Evolutionary conservation across 352 stramenopile species (phyloP).

Genomic region (Phytopythium montanum): DNA sequence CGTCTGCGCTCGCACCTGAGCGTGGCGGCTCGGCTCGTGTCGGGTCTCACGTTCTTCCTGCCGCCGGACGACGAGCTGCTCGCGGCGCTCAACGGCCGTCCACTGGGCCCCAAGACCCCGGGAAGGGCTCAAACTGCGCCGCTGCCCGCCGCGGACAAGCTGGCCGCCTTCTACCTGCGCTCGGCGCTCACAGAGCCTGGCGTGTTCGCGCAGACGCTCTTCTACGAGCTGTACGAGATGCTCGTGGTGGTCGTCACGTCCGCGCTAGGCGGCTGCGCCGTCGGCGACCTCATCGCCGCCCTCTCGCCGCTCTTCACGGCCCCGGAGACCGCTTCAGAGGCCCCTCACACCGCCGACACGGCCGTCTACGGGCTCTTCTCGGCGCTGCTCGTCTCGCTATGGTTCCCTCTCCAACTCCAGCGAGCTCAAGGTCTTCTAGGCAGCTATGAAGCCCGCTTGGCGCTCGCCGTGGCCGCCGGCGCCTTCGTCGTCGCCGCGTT

Average conservation of each 20-base stretch:
- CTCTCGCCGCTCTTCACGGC: slow-evolving; percentile 17
- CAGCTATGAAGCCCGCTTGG: slow-evolving; percentile 59
- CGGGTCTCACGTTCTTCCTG: slow-evolving; percentile 71
- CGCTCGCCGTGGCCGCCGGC: slow-evolving; percentile 46
- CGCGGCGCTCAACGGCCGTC: slow-evolving; percentile 58
- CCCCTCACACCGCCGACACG: slow-evolving; percentile 33
- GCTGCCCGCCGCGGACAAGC: slow-evolving; percentile 56
- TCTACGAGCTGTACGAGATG: slow-evolving; percentile 84
- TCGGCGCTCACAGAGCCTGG: slow-evolving; percentile 60
- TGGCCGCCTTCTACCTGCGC: slow-evolving; percentile 71
- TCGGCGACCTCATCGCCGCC: slow-evolving; percentile 44
- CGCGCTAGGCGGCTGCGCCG: slow-evolving; percentile 36
- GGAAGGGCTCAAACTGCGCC: slow-evolving; percentile 5
- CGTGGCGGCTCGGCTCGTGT: slow-evolving; percentile 50
- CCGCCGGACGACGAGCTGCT: slow-evolving; percentile 72
- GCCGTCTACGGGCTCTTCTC: slow-evolving; percentile 64
- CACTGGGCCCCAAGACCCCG: slow-evolving; percentile 12
- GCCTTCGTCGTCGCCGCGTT: slow-evolving; percentile 60
- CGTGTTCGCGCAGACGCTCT: slow-evolving; percentile 69
- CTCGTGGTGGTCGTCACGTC: slow-evolving; percentile 67
- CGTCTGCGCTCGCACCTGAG: slow-evolving; percentile 60
- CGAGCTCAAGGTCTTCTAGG: slow-evolving; percentile 51
- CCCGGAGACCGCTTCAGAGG: no score
- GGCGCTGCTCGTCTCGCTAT: slow-evolving; percentile 59
- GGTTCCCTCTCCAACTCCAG: slow-evolving; percentile 75